Evolutionary conservation across 2,329 filamentous ascomycete genomes (phyloP).

Genomic region (Sporothrix euskadiensis): DNA sequence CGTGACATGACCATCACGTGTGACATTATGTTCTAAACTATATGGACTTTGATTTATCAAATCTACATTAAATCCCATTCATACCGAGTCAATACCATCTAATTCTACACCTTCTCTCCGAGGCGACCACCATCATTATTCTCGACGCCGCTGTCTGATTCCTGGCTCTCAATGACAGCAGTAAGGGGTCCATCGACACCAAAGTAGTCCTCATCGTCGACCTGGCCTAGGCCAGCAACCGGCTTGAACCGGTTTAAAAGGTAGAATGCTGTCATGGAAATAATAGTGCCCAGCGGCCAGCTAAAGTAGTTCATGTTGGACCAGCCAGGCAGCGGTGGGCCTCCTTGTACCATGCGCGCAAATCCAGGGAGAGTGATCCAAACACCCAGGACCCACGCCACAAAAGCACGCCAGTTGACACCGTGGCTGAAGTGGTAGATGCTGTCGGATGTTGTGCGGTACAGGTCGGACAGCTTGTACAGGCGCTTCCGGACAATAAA

Average conservation of each 20-base stretch:
- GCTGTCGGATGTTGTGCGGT: constrained; percentile 25
- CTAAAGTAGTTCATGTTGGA: constrained; percentile 25
- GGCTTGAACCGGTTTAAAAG: neutral
- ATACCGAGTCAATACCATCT: neutral
- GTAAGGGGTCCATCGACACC: neutral
- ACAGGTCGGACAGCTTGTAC: constrained; percentile 38
- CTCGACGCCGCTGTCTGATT: constrained; percentile 12
- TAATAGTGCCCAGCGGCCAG: constrained; percentile 19
- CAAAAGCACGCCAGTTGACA: constrained; percentile 26
- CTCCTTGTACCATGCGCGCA: constrained; percentile 17
- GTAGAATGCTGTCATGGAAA: constrained; percentile 11
- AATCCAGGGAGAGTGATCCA: constrained; percentile 31
- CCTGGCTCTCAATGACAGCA: constrained; percentile 2
- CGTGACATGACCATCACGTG: too few species aligned
- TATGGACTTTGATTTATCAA: too few species aligned
- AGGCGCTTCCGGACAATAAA: constrained; percentile 40
- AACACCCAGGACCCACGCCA: constrained; percentile 47
- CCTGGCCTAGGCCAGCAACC: neutral
- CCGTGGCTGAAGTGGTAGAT: constrained; percentile 27
- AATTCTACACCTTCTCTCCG: neutral
- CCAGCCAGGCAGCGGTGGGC: constrained; percentile 10
- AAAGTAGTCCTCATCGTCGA: constrained; percentile 21
- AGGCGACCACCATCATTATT: neutral
- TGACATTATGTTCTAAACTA: too few species aligned
- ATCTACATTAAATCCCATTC: too few species aligned